These are phyloP conservation scores for Mucor ambiguus DNA, from an alignment of 371 early-diverging fungal species.

Conservation along the genomic window DNA sequence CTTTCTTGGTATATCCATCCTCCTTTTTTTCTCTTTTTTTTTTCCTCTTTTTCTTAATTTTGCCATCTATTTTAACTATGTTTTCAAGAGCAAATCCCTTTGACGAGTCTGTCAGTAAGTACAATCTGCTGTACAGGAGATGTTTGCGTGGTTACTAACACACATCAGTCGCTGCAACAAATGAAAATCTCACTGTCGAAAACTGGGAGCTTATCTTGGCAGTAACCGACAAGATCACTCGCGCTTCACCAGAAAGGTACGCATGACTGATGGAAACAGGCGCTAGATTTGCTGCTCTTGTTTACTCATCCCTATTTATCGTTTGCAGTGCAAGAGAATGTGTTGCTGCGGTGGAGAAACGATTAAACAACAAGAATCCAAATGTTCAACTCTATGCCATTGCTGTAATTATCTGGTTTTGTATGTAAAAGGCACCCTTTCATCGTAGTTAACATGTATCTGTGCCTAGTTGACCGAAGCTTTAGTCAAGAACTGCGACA, in stretches of 20 bases:
- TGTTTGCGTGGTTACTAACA: background rate
- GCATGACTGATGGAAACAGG: background rate
- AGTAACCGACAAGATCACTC: slow-evolving; percentile 86
- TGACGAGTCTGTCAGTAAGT: slow-evolving; percentile 66
- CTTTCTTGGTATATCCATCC: background rate
- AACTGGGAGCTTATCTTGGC: slow-evolving; percentile 91
- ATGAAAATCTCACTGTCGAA: slow-evolving; percentile 89
- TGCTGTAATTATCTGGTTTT: slow-evolving; percentile 48
- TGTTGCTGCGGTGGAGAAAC: slow-evolving; percentile 73
- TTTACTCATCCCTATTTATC: background rate
- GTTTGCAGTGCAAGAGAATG: slow-evolving; percentile 68
- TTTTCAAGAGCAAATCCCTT: slow-evolving; percentile 64
- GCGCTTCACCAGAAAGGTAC: slow-evolving; percentile 51
- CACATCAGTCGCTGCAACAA: slow-evolving; percentile 77
- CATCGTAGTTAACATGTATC: background rate
- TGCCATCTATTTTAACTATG: slow-evolving; percentile 35
- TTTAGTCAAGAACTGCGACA: slow-evolving; percentile 90
- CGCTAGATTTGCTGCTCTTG: background rate
- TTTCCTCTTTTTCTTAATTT: slow-evolving; percentile 4
- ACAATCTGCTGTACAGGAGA: background rate
- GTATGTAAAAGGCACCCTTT: background rate
- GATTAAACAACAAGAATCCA: slow-evolving; percentile 77
- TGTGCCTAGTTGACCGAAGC: slow-evolving; percentile 71
- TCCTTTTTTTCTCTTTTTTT: slow-evolving; percentile 11
- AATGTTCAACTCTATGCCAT: slow-evolving; percentile 84